Evolutionary conservation across 805 yeast species (phyloP), one percentile per base, ranked within the genome.

Genomic region (Starmerella stigmatis): DNA sequence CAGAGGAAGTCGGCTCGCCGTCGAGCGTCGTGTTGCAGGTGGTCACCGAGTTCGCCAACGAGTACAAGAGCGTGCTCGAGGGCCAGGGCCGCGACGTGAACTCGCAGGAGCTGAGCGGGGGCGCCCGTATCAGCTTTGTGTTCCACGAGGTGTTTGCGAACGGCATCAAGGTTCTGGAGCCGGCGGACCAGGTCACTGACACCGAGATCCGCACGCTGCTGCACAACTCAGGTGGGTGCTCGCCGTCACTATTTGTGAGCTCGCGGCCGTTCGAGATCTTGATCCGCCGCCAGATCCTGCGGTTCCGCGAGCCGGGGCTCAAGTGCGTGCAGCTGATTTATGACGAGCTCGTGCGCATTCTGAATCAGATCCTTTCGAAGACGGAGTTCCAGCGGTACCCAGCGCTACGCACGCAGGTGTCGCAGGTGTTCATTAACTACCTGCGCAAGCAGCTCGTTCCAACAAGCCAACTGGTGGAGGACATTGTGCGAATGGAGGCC

Each of bases 101-200:
- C 5, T 76, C 89, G 11, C 77, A 80, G 62, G 98, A 92, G 67
- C 75, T 92, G 56, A 81, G 94, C 56, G 98, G 98, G 63, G 98
- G 95, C 65, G 98, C 98, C 0, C 81, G 98, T 73, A 85, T 92
- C 53, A 82, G 95, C 32, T 92, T 86, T 69, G 97, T 92, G 13
- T 92, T 92, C 72, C 97, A 92, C 65, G 97, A 92, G 68, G 84
- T 92, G 50, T 92, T 79, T 71, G 81, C 89, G 60, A 88, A 86
- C 64, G 98, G 97, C 68, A 74, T 92, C 46, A 75, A 76, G 60
- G 81, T 96, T 0, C 70, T 92, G 50, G 97, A 92, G 65, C 98
- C 98, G 43, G 88, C 84, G 63, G 96, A 89, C 63, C 94, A 88
- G 66, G 86, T 92, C 58, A 85, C 84, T 63, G 96, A 92, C 63